Evolutionary conservation across 176 grass and related monocot species (phyloP).

Genomic region (Musa schizocarpa): DNA sequence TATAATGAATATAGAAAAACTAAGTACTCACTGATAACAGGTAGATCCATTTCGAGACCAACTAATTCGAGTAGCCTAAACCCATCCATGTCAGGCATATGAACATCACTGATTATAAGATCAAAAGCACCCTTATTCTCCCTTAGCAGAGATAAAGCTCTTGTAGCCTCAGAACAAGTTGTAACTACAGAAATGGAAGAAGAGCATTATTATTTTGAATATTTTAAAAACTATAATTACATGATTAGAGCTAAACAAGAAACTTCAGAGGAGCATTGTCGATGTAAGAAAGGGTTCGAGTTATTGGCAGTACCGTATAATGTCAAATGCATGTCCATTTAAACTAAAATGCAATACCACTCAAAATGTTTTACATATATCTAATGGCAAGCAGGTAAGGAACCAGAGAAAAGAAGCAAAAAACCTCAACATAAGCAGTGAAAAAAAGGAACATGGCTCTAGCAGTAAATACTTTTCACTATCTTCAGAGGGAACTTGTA

Average conservation of each 20-base stretch:
- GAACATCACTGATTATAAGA: constrained; percentile 94
- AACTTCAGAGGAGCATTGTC: not conserved
- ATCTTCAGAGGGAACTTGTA: too few species aligned
- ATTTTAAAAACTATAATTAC: constrained; percentile 3
- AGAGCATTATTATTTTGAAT: not conserved
- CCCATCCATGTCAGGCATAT: constrained; percentile 98
- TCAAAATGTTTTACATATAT: not conserved
- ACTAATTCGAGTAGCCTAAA: constrained; percentile 94
- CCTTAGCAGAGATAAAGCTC: constrained; percentile 69
- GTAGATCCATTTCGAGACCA: constrained; percentile 97
- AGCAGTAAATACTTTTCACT: too few species aligned
- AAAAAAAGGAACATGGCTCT: too few species aligned
- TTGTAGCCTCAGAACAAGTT: constrained; percentile 67
- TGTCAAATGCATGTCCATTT: not conserved
- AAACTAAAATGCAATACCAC: not conserved
- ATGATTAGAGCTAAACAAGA: not conserved
- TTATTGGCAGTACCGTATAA: not conserved
- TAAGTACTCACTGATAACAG: constrained; percentile 92
- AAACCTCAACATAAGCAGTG: not conserved
- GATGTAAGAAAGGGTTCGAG: too few species aligned
- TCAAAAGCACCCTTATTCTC: constrained; percentile 85
- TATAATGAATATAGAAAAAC: constrained; percentile 3
- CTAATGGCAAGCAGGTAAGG: not conserved
- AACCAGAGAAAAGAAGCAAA: not conserved
- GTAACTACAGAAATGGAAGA: constrained; percentile 49